Percentiles rank a stretch among this genome's conserved stretches.
Evolutionary conservation across 768 basidiomycete genomes (phyloP).

Genomic region (Tulasnella sp.): DNA sequence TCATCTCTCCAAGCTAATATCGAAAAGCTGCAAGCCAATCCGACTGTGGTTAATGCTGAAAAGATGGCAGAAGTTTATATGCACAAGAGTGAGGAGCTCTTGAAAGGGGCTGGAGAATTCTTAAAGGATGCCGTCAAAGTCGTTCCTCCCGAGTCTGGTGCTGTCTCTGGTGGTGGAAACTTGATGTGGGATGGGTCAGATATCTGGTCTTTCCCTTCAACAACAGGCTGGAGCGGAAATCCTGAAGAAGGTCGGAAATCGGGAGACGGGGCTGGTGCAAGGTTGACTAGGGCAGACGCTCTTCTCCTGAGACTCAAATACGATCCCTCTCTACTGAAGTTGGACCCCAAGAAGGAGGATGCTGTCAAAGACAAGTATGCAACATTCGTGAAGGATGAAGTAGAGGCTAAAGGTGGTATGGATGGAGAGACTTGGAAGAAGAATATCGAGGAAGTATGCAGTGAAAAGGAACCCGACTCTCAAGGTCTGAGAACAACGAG

Average conservation of each 20-base stretch:
- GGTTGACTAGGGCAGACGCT: conserved; percentile 57
- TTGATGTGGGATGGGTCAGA: conserved; percentile 76
- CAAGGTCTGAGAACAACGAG: conserved; percentile 39
- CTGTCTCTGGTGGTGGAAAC: conserved; percentile 24
- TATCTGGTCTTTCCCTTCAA: conserved; percentile 60
- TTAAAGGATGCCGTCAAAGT: conserved; percentile 85
- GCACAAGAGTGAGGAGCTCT: conserved; percentile 52
- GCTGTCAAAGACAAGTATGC: conserved; percentile 37
- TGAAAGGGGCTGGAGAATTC: conserved; percentile 49
- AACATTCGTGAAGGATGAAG: conserved; percentile 43
- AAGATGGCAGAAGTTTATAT: conserved; percentile 67
- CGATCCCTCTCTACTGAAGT: conserved; percentile 60
- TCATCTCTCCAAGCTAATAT: conserved; percentile 51
- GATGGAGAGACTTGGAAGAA: conserved; percentile 44
- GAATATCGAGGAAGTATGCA: conserved; percentile 36
- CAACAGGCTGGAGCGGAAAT: conserved; percentile 12
- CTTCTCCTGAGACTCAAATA: conserved; percentile 58
- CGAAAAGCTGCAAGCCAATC: conserved; percentile 57
- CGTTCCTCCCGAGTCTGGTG: conserved; percentile 59
- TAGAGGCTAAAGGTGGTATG: conserved; percentile 44
- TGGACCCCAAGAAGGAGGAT: conserved; percentile 50
- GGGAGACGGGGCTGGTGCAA: conserved; percentile 21
- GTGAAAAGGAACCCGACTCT: conserved; percentile 37
- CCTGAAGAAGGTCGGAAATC: conserved; percentile 22
- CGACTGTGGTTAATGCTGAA: conserved; percentile 35